phyloP scores from a whole-genome alignment of 2,329 filamentous ascomycete genomes.

The Aspergillus fructus region DNA sequence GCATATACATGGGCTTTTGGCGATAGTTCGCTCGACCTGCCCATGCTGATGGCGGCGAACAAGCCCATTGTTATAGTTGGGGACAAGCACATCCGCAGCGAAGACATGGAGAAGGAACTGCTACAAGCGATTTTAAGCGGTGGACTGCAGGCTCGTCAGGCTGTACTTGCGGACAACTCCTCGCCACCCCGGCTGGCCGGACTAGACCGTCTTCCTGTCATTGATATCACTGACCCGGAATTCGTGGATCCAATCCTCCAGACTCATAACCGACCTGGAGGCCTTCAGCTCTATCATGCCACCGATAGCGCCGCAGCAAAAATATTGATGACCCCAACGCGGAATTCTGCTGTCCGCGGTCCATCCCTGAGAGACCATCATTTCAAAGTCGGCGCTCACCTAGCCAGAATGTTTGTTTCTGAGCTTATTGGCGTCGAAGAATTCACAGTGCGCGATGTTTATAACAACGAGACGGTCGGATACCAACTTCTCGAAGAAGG shows the following conservation, averaged over 20 bases:
- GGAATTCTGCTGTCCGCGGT: constrained; percentile 50
- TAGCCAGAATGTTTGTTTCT: constrained; percentile 52
- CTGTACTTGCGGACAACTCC: constrained; percentile 43
- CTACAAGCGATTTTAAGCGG: constrained; percentile 40
- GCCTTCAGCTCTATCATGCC: constrained; percentile 42
- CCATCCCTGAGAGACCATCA: constrained; percentile 52
- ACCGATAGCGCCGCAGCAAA: constrained; percentile 48
- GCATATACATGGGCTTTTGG: constrained; percentile 57
- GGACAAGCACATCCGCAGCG: constrained; percentile 47
- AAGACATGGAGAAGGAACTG: constrained; percentile 53
- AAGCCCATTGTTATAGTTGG: constrained; percentile 58
- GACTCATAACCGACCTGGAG: background rate
- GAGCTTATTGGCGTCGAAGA: constrained; percentile 50
- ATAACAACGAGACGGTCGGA: constrained; percentile 47
- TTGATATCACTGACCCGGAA: constrained; percentile 32
- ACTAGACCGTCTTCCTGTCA: constrained; percentile 42
- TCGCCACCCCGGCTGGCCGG: constrained; percentile 41
- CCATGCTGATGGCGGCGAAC: constrained; percentile 57
- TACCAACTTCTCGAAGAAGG: constrained; percentile 50
- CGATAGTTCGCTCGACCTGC: constrained; percentile 59
- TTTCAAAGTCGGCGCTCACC: constrained; percentile 50
- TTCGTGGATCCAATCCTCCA: constrained; percentile 28
- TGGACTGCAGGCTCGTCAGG: constrained; percentile 47
- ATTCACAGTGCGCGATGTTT: constrained; percentile 53
- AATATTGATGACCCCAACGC: constrained; percentile 55